phyloP scores from a whole-genome alignment of 1,284 basidiomycete genomes.

The Microbotryum scabiosae region DNA sequence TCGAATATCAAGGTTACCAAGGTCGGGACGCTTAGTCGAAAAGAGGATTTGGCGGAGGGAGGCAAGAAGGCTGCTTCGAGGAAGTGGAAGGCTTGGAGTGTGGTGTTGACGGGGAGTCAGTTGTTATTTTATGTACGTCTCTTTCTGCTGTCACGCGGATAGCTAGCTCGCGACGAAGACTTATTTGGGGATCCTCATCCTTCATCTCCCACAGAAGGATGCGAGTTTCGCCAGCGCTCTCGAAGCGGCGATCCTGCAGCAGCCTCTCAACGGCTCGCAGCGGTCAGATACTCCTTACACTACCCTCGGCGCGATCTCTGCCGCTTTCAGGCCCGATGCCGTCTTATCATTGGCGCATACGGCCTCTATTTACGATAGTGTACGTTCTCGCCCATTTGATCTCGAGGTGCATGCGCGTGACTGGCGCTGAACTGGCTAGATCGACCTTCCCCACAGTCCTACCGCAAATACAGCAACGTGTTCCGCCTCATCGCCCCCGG shows the following conservation, averaged over 20 bases:
- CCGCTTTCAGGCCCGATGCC: constrained; percentile 76
- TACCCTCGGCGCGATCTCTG: no score
- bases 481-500: constrained; percentile 70
- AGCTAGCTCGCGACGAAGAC: background rate
- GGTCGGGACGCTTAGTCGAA: constrained; percentile 70
- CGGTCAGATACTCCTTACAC: no score
- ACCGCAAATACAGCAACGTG: constrained; percentile 64
- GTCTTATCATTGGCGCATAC: constrained; percentile 68
- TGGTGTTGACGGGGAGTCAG: constrained; percentile 81
- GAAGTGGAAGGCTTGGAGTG: constrained; percentile 83
- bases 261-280: constrained; percentile 2
- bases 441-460: constrained; percentile 41
- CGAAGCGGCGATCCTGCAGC: constrained; percentile 6
- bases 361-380: constrained; percentile 66
- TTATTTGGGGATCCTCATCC: background rate
- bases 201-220: constrained; percentile 50
- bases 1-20: constrained; percentile 65
- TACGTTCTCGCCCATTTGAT: background rate
- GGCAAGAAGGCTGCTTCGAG: constrained; percentile 65
- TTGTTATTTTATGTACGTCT: constrained; percentile 63
- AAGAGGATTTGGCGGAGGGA: constrained; percentile 68
- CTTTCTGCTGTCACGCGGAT: background rate
- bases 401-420: no score
- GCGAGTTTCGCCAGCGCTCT: constrained; percentile 13
- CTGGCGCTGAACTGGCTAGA: no score